Percentiles rank a stretch among this genome's conserved stretches.
phyloP scores from a whole-genome alignment of 805 yeast species.

The Saturnispora saitoi region DNA sequence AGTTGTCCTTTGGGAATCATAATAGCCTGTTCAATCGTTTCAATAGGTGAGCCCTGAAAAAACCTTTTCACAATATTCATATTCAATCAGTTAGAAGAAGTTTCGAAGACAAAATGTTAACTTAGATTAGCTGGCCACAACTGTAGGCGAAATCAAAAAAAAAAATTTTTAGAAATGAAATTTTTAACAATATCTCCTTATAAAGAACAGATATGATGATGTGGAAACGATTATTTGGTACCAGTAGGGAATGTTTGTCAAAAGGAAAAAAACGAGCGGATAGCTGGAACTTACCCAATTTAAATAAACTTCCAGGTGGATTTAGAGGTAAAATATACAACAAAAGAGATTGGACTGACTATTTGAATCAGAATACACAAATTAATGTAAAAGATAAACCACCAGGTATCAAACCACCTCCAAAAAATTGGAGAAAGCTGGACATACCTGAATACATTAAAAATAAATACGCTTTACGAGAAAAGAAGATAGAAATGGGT shows the following conservation, averaged over 20 bases:
- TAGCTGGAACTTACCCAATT: slow-evolving; percentile 31
- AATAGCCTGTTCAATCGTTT: slow-evolving; percentile 49
- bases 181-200: neutral
- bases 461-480: slow-evolving; percentile 53
- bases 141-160: neutral
- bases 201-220: neutral
- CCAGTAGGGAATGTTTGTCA: neutral
- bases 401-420: slow-evolving; percentile 26
- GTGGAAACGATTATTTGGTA: neutral
- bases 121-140: neutral
- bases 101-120: neutral
- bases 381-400: slow-evolving; percentile 10
- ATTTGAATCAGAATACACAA: slow-evolving; percentile 13
- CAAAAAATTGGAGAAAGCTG: slow-evolving; percentile 38
- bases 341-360: slow-evolving; percentile 21
- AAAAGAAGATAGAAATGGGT: slow-evolving; percentile 44
- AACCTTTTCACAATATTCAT: slow-evolving; percentile 72
- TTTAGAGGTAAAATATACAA: slow-evolving; percentile 29
- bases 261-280: slow-evolving; percentile 15
- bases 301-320: slow-evolving; percentile 27
- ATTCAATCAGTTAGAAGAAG: neutral
- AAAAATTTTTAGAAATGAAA: neutral
- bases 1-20: slow-evolving; percentile 75
- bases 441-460: slow-evolving; percentile 60
- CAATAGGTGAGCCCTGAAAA: slow-evolving; percentile 27